Conservation (phyloP, 441 rosid species). For the Pelargonium fulgidum region DNA sequence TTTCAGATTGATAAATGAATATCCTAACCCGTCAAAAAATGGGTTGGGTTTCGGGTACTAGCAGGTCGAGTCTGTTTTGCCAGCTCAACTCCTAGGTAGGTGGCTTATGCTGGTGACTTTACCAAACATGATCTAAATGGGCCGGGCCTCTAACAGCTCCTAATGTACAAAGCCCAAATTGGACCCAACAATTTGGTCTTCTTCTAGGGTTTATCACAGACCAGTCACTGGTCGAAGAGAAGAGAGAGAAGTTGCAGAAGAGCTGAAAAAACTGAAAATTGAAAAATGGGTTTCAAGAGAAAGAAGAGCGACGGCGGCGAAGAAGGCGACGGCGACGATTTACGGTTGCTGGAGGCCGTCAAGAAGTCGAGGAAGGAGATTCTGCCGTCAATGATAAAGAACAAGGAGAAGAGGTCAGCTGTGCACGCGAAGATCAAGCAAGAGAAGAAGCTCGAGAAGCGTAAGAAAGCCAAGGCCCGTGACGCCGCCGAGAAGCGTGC, state of each 20-base stretch:
- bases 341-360: background rate
- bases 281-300: background rate
- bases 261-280: background rate
- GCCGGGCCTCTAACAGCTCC: no score
- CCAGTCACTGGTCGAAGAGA: no score
- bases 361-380: constrained; percentile 37
- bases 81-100: no score
- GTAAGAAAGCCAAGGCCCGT: constrained; percentile 68
- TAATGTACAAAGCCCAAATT: no score
- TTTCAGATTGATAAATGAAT: no score
- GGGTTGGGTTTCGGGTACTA: no score
- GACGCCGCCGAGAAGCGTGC: constrained; percentile 71
- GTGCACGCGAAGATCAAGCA: constrained; percentile 70
- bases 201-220: background rate
- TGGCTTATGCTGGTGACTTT: no score
- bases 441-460: constrained; percentile 75
- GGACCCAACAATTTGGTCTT: background rate
- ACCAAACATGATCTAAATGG: no score
- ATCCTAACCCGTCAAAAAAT: no score
- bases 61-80: no score
- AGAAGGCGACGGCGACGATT: background rate
- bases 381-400: constrained; percentile 82
- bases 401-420: constrained; percentile 79
- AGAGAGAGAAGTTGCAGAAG: no score
- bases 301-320: constrained; percentile 5